Percentiles rank a stretch among this genome's conserved stretches.
Conservation (phyloP, 2,329 filamentous ascomycete genomes). For the Aspergillus amoenus region DNA sequence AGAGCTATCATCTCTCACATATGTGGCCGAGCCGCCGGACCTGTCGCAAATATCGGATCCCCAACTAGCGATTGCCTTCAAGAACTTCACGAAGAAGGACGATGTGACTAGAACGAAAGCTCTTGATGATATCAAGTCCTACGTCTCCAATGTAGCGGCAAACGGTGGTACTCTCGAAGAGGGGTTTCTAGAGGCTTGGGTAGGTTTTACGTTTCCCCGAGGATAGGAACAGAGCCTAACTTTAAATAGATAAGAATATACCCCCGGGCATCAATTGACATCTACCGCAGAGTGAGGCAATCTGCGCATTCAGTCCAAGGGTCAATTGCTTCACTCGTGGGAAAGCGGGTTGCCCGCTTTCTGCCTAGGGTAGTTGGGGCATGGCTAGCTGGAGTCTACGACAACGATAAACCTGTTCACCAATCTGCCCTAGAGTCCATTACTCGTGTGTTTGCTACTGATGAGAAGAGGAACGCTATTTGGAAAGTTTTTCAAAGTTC, state of each 20-base stretch:
- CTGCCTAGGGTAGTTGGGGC: conserved; percentile 76
- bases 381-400: conserved; percentile 90
- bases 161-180: conserved; percentile 69
- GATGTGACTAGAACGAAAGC: conserved; percentile 88
- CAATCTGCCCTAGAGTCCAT: conserved; percentile 77
- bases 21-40: conserved; percentile 82
- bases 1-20: conserved; percentile 69
- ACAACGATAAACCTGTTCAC: conserved; percentile 75
- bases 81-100: conserved; percentile 90
- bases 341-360: conserved; percentile 80
- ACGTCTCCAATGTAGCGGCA: conserved; percentile 57
- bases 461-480: conserved; percentile 74
- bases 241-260: conserved; percentile 72
- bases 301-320: conserved; percentile 76
- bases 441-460: conserved; percentile 70
- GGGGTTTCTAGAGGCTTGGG: conserved; percentile 83
- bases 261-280: conserved; percentile 86
- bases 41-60: conserved; percentile 74
- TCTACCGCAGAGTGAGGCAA: conserved; percentile 82
- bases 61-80: conserved; percentile 84
- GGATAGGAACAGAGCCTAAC: conserved; percentile 11
- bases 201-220: conserved; percentile 45
- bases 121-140: conserved; percentile 75
- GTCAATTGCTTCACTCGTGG: conserved; percentile 56
- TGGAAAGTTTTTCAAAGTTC: conserved; percentile 78